These are phyloP conservation scores for Proliferodiscus dingleyae DNA, from an alignment of 2,329 filamentous ascomycete species.

Conservation along the genomic window DNA sequence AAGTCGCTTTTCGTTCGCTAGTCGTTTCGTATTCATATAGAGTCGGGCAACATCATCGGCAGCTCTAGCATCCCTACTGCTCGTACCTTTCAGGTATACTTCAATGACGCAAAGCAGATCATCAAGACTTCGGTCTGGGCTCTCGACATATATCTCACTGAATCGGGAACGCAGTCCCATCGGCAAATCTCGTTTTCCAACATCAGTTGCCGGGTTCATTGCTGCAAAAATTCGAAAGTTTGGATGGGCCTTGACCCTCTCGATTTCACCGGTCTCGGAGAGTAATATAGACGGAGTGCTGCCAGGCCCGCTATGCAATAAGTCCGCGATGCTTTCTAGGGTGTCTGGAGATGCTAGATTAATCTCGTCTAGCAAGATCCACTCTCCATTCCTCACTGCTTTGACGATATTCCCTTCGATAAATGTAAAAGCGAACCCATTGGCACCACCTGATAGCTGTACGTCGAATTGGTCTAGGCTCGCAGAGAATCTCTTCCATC, in stretches of 20 bases:
- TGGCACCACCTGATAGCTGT: conserved; percentile 67
- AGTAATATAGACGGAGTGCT: conserved; percentile 78
- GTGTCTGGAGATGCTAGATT: conserved; percentile 95
- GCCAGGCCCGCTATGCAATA: conserved; percentile 69
- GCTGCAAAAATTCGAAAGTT: conserved; percentile 96
- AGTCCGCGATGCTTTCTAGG: conserved; percentile 84
- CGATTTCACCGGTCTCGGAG: conserved; percentile 89
- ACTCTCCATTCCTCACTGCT: conserved; percentile 92
- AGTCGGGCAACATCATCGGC: conserved; percentile 78
- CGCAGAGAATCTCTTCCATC: conserved; percentile 76
- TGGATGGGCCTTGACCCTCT: conserved; percentile 82
- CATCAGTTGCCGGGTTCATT: conserved; percentile 98
- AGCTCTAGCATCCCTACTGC: conserved; percentile 66
- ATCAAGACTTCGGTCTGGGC: conserved; percentile 79
- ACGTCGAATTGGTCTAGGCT: conserved; percentile 75
- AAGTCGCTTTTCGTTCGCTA: conserved; percentile 75
- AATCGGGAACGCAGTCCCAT: conserved; percentile 86
- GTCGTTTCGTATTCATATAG: conserved; percentile 80
- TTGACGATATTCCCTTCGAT: conserved; percentile 95
- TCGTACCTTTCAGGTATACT: conserved; percentile 73
- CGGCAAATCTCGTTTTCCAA: conserved; percentile 91
- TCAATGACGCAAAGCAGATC: conserved; percentile 85
- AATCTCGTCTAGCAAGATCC: conserved; percentile 95
- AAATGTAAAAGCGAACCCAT: conserved; percentile 88
- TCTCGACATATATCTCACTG: conserved; percentile 90